phyloP scores from a whole-genome alignment of 106 monocot genomes.

The Platanthera guangdongensis region DNA sequence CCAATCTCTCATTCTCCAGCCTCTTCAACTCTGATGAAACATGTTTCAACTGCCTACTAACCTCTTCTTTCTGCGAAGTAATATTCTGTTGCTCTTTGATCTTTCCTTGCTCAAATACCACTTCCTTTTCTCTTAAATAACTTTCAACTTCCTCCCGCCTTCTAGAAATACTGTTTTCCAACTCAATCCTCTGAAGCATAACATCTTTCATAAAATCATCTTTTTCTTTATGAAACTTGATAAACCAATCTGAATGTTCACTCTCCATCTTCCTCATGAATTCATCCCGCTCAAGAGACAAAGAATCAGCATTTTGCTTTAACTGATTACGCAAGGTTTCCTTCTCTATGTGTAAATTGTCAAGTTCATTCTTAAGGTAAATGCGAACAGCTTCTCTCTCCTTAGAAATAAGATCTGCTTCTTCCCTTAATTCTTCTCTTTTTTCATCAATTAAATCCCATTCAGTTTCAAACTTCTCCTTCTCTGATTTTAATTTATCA shows the following conservation, averaged over 20 bases:
- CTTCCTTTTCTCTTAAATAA: constrained; percentile 63
- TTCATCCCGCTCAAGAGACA: constrained; percentile 64
- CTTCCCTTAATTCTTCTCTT: constrained; percentile 56
- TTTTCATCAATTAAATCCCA: constrained; percentile 94
- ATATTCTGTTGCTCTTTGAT: constrained; percentile 50
- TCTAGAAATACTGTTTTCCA: constrained; percentile 45
- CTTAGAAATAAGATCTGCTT: constrained; percentile 42
- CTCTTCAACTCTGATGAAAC: constrained; percentile 45
- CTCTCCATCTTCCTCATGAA: constrained; percentile 55
- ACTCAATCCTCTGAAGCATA: constrained; percentile 57
- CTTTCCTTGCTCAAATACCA: constrained; percentile 53
- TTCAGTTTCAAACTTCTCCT: constrained; percentile 85
- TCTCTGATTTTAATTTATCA: constrained; percentile 64
- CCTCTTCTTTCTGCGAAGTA: constrained; percentile 53
- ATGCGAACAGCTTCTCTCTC: constrained; percentile 44
- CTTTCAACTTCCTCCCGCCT: constrained; percentile 59
- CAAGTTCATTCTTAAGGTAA: constrained; percentile 66
- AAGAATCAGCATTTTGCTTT: constrained; percentile 40
- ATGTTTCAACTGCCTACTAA: constrained; percentile 49
- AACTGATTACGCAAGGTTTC: constrained; percentile 56
- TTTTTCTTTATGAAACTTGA: constrained; percentile 69
- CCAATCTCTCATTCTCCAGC: constrained; percentile 58
- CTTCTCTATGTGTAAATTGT: constrained; percentile 74
- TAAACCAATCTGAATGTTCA: constrained; percentile 67
- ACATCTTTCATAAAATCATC: constrained; percentile 64